Conservation (phyloP, 2,329 filamentous ascomycete genomes). For the Fusarium papillatum region DNA sequence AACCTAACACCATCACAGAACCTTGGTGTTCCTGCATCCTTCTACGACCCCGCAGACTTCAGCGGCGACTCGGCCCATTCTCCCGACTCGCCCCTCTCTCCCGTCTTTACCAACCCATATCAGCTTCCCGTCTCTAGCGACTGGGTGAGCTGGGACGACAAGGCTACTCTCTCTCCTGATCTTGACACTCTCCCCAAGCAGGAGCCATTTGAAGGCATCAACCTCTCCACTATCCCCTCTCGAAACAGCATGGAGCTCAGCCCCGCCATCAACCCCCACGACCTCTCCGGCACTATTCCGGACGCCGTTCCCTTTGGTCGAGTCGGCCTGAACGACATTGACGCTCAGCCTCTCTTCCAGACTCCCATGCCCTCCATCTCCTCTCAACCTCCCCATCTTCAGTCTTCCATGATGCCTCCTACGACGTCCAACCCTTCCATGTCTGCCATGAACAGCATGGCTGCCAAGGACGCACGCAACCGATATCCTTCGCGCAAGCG, state of each 20-base stretch:
- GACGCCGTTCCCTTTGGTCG: conserved; percentile 44
- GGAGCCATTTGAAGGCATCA: conserved; percentile 45
- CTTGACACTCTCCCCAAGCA: conserved; percentile 44
- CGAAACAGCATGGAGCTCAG: conserved; percentile 45
- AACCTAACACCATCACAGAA: conserved; percentile 39
- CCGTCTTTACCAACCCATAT: conserved; percentile 44
- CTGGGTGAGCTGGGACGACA: conserved; percentile 46
- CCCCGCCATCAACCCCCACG: conserved; percentile 45
- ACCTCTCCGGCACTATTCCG: conserved; percentile 41
- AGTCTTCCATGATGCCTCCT: conserved; percentile 38
- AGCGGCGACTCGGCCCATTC: conserved; percentile 45
- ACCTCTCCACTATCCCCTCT: conserved; percentile 42
- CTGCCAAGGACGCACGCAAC: conserved; percentile 36
- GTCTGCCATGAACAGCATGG: conserved; percentile 23
- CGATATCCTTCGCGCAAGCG: conserved; percentile 48
- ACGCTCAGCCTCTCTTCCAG: conserved; percentile 45
- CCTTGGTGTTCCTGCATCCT: conserved; percentile 37
- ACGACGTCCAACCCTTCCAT: conserved; percentile 34
- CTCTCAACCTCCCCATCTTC: conserved; percentile 39
- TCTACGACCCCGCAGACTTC: conserved; percentile 46
- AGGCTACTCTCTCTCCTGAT: conserved; percentile 44
- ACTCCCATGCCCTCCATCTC: conserved; percentile 45
- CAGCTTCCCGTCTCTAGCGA: conserved; percentile 45
- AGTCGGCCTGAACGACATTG: conserved; percentile 45
- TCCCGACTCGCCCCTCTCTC: conserved; percentile 45